Conservation (phyloP, 2,329 filamentous ascomycete genomes). For the Curvularia sp. region DNA sequence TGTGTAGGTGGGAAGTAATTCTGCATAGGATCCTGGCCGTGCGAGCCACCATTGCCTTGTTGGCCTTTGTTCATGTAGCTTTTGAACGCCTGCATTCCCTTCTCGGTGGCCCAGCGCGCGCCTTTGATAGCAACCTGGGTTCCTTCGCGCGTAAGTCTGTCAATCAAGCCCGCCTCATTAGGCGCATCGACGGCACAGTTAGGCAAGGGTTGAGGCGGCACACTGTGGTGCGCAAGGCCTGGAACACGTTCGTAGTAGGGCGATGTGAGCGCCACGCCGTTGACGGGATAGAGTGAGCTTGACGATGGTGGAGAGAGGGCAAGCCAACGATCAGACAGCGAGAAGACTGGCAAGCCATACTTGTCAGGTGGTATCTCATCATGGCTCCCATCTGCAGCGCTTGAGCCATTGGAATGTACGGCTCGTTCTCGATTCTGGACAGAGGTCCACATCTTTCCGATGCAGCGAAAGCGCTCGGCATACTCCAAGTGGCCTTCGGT, state of each 20-base stretch:
- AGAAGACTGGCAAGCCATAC: constrained; percentile 69
- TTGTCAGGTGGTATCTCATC: constrained; percentile 45
- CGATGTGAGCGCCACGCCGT: constrained; percentile 66
- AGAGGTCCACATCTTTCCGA: constrained; percentile 92
- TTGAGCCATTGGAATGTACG: constrained; percentile 45
- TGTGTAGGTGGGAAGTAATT: constrained; percentile 78
- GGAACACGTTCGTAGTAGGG: constrained; percentile 61
- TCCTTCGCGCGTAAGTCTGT: constrained; percentile 78
- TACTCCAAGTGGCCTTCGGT: constrained; percentile 37
- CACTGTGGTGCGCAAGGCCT: constrained; percentile 65
- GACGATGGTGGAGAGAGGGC: constrained; percentile 77
- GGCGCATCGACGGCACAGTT: constrained; percentile 76
- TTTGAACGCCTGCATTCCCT: constrained; percentile 78
- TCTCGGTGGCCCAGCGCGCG: constrained; percentile 77
- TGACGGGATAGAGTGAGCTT: constrained; percentile 72
- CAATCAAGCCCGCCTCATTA: constrained; percentile 73
- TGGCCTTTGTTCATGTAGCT: constrained; percentile 72
- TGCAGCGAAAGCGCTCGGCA: constrained; percentile 63
- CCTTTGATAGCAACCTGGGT: constrained; percentile 79
- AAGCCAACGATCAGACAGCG: constrained; percentile 76
- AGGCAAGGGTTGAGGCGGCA: constrained; percentile 71
- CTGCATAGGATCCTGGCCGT: constrained; percentile 50
- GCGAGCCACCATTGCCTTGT: constrained; percentile 29
- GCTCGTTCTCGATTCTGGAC: constrained; percentile 64
- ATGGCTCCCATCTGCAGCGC: constrained; percentile 45